phyloP scores from a whole-genome alignment of 352 stramenopile genomes.

The Albugo candida region DNA sequence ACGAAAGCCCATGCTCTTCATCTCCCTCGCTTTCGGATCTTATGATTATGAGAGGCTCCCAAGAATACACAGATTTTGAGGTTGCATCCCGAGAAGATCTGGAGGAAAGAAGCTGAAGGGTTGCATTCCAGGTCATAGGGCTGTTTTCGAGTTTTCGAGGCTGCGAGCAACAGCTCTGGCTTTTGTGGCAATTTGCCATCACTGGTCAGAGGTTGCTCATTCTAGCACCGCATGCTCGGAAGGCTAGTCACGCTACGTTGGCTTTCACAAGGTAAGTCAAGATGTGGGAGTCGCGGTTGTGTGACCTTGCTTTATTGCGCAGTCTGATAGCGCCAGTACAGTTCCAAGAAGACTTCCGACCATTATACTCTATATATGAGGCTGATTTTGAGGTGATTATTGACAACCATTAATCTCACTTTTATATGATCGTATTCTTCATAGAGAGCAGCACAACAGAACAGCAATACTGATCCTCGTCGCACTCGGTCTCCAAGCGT shows the following conservation, averaged over 20 bases:
- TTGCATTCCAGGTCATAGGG: slow-evolving; percentile 12
- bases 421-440: no score
- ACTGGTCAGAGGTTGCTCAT: slow-evolving; percentile 67
- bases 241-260: slow-evolving; percentile 62
- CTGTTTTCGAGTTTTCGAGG: slow-evolving; percentile 74
- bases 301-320: not conserved
- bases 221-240: slow-evolving; percentile 49
- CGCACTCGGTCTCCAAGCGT: slow-evolving; percentile 12
- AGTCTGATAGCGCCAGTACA: slow-evolving; percentile 64
- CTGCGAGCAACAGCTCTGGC: slow-evolving; percentile 48
- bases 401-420: no score
- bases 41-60: slow-evolving; percentile 28
- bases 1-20: slow-evolving; percentile 8
- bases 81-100: slow-evolving; percentile 7
- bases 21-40: slow-evolving; percentile 55
- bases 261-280: slow-evolving; percentile 43
- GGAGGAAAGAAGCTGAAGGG: not conserved
- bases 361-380: slow-evolving; percentile 78
- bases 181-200: slow-evolving; percentile 73
- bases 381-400: slow-evolving; percentile 50
- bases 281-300: not conserved
- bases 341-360: slow-evolving; percentile 65
- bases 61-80: slow-evolving; percentile 37
- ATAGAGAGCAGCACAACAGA: no score
- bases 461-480: no score